A percentile compares a stretch with the other conserved stretches of the same genome.
phyloP scores from a whole-genome alignment of 208 protist genomes.

The Acanthamoeba triangularis region DNA sequence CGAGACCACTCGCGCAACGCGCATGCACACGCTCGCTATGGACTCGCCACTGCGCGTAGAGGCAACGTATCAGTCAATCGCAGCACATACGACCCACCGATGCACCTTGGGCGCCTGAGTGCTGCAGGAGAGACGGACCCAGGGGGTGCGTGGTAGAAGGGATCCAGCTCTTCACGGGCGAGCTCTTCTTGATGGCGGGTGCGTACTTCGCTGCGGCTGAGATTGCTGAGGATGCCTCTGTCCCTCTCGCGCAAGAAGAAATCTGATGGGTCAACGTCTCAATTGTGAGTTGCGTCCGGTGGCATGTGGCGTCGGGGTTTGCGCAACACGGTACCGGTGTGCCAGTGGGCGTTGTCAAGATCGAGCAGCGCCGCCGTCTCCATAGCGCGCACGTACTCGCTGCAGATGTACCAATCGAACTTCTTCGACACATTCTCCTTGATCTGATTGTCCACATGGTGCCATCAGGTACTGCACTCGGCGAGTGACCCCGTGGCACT shows the following conservation, averaged over 20 bases:
- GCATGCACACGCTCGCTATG: constrained; percentile 72
- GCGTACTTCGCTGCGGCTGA: not conserved
- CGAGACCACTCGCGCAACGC: constrained; percentile 66
- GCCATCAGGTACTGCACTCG: too few relatives aligned
- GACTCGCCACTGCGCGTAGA: constrained; percentile 64
- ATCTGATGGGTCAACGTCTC: not conserved
- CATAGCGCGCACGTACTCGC: constrained; percentile 81
- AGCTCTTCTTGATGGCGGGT: constrained; percentile 35
- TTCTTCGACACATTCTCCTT: constrained; percentile 58
- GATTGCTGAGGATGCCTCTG: constrained; percentile 44
- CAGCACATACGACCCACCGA: not conserved
- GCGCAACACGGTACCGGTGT: not conserved
- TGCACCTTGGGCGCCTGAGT: not conserved
- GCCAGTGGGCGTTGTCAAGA: constrained; percentile 61
- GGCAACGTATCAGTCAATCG: too few relatives aligned
- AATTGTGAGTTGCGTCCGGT: not conserved
- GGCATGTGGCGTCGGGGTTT: too few relatives aligned
- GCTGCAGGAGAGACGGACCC: not conserved
- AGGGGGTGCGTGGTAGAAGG: constrained; percentile 75
- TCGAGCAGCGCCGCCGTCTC: constrained; percentile 74
- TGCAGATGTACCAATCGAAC: constrained; percentile 76
- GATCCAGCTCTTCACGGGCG: constrained; percentile 41
- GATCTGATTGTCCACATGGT: not conserved
- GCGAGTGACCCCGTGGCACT: not conserved
- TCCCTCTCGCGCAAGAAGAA: constrained; percentile 75